Conservation (phyloP, 1,139 yeast genomes). For the Nakaseomyces kungkrabaensis region DNA sequence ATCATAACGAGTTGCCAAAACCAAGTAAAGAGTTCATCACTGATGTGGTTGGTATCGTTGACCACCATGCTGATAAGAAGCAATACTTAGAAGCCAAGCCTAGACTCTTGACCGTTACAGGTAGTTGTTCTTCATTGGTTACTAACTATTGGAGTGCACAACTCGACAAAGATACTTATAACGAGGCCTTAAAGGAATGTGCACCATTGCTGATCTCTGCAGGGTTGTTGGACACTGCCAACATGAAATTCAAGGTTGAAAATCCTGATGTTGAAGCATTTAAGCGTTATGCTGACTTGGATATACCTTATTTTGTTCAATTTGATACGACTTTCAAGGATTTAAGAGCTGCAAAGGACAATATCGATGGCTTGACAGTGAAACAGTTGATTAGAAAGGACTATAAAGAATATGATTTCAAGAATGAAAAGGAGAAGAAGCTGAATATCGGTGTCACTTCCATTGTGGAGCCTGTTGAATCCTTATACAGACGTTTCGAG, state of each 20-base stretch:
- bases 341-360: conserved; percentile 48
- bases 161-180: conserved; percentile 15
- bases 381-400: conserved; percentile 67
- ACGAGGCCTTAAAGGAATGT: conserved; percentile 29
- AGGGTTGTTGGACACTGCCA: conserved; percentile 60
- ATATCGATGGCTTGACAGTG: conserved; percentile 49
- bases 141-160: conserved; percentile 47
- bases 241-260: conserved; percentile 50
- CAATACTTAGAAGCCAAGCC: conserved; percentile 40
- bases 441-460: conserved; percentile 63
- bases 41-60: conserved; percentile 55
- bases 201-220: conserved; percentile 53
- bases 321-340: conserved; percentile 25
- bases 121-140: conserved; percentile 73
- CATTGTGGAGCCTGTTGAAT: conserved; percentile 52
- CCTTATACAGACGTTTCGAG: conserved; percentile 37
- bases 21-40: conserved; percentile 29
- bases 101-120: conserved; percentile 46
- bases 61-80: conserved; percentile 76
- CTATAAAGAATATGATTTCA: conserved; percentile 61
- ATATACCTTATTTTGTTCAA: background rate
- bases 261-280: conserved; percentile 42
- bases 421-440: conserved; percentile 19
- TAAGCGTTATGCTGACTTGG: conserved; percentile 12
- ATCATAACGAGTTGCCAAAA: conserved; percentile 69